Evolutionary conservation across 2,329 filamentous ascomycete species (phyloP).

Genomic region (Sclerotinia nivalis): DNA sequence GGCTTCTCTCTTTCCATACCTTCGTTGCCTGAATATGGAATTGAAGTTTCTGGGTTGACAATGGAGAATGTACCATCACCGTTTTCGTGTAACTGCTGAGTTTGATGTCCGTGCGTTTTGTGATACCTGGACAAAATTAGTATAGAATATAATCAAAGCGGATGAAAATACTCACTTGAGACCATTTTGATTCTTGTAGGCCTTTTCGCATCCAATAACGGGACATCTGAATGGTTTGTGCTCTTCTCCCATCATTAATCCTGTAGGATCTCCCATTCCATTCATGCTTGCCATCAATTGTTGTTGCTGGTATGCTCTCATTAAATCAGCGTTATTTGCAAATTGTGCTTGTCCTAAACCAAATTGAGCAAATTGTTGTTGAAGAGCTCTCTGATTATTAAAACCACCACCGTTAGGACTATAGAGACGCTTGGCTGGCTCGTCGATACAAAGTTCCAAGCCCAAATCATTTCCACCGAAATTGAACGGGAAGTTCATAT

Average conservation of each 20-base stretch:
- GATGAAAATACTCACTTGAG: conserved; percentile 70
- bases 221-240: conserved; percentile 98
- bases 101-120: conserved; percentile 88
- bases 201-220: conserved; percentile 97
- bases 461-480: conserved; percentile 49
- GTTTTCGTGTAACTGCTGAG: conserved; percentile 94
- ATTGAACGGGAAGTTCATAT: conserved; percentile 43
- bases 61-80: conserved; percentile 97
- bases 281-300: conserved; percentile 49
- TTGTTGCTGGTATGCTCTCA: conserved; percentile 64
- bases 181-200: conserved; percentile 99
- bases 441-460: conserved; percentile 74
- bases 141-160: conserved; percentile 20
- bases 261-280: conserved; percentile 38
- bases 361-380: conserved; percentile 69
- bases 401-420: conserved; percentile 73
- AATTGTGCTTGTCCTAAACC: conserved; percentile 70
- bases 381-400: conserved; percentile 62
- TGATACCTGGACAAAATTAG: conserved; percentile 54
- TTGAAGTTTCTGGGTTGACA: conserved; percentile 91
- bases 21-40: conserved; percentile 90
- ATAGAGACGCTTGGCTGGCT: conserved; percentile 91
- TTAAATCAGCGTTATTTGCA: conserved; percentile 63
- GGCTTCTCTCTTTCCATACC: conserved; percentile 99
- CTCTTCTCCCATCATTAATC: conserved; percentile 72